phyloP scores from a whole-genome alignment of 495 filamentous ascomycete genomes.

The Clavariopsis aquatica region DNA sequence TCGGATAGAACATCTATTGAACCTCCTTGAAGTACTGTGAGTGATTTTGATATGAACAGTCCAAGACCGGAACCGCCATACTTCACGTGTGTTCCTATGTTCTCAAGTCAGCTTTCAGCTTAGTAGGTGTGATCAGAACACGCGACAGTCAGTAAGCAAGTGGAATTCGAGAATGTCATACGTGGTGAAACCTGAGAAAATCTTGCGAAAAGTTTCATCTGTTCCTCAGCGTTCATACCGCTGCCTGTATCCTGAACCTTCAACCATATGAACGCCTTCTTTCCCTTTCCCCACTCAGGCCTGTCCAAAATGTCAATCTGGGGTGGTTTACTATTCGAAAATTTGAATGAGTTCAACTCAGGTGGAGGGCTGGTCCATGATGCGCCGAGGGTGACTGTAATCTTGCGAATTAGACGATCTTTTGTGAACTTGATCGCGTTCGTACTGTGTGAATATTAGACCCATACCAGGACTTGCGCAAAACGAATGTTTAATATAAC shows the following conservation, averaged over 20 bases:
- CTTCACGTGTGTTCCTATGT: slow-evolving; percentile 18
- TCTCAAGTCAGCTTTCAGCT: background rate
- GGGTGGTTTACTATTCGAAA: background rate
- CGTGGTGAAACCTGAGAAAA: slow-evolving; percentile 9
- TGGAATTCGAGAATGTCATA: background rate
- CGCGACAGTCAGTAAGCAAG: background rate
- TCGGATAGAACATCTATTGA: slow-evolving; percentile 11
- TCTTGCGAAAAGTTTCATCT: slow-evolving; percentile 15
- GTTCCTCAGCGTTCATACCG: slow-evolving; percentile 9
- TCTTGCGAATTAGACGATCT: background rate
- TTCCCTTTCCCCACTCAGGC: slow-evolving; percentile 11
- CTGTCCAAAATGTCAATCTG: background rate
- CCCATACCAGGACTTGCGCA: too few species aligned
- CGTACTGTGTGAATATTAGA: background rate
- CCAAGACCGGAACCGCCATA: slow-evolving; percentile 7
- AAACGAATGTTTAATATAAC: too few species aligned
- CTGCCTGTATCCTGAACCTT: slow-evolving; percentile 12
- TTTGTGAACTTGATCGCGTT: slow-evolving; percentile 30
- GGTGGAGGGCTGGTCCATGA: background rate
- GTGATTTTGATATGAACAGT: slow-evolving; percentile 15
- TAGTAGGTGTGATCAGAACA: too few species aligned
- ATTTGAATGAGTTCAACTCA: slow-evolving; percentile 2
- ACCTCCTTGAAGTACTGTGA: slow-evolving; percentile 21
- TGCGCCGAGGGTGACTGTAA: slow-evolving; percentile 21
- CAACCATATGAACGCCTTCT: slow-evolving; percentile 8